A percentile compares a stretch with the other conserved stretches of the same genome.
These are phyloP conservation scores for Beauveria rudraprayagi DNA, from an alignment of 2,329 filamentous ascomycete species.

Conservation along the genomic window DNA sequence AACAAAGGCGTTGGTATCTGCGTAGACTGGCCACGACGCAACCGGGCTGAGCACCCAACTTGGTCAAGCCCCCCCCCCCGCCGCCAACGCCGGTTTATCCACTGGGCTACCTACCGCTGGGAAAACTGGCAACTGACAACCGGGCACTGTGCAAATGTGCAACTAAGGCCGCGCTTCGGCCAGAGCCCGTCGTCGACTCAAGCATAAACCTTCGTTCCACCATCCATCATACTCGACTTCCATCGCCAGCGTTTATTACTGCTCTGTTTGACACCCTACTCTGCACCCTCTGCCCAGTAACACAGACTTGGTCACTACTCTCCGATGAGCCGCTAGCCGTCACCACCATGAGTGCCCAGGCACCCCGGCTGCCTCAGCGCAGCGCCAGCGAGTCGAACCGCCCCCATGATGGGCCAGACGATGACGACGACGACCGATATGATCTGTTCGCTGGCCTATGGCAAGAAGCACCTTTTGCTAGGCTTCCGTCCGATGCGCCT, in stretches of 20 bases:
- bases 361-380: conserved; percentile 8
- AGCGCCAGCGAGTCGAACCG: neutral
- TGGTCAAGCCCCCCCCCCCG: neutral
- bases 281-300: neutral
- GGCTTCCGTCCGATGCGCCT: conserved; percentile 53
- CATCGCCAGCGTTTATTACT: neutral
- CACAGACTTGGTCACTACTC: neutral
- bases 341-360: conserved; percentile 10
- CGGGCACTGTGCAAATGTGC: conserved; percentile 3
- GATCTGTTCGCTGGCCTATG: conserved; percentile 51
- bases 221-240: neutral
- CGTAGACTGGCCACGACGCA: no score
- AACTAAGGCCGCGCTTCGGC: neutral
- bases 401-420: conserved; percentile 13
- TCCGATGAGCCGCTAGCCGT: conserved; percentile 5
- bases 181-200: neutral
- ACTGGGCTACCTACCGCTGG: neutral
- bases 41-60: neutral
- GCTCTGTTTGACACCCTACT: neutral
- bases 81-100: no score
- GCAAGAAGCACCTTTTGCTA: conserved; percentile 52
- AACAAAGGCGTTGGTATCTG: neutral
- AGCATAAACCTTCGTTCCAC: neutral
- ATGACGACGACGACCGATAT: conserved; percentile 26
- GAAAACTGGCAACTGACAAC: neutral